These are phyloP conservation scores for Narthecium ossifragum DNA, from an alignment of 106 monocot genomes.

Conservation along the genomic window DNA sequence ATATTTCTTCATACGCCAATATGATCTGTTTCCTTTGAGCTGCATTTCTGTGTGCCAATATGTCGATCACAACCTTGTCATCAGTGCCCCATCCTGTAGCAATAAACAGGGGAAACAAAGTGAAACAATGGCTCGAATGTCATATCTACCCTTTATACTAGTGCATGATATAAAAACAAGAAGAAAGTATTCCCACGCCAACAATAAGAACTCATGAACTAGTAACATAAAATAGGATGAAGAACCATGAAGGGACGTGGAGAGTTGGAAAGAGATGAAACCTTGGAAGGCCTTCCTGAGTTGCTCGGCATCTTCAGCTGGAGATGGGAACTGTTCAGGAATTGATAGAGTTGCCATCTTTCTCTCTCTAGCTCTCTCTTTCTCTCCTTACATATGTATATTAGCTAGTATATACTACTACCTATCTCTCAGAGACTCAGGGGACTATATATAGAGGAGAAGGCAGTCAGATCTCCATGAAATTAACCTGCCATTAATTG, in stretches of 20 bases:
- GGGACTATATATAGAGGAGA: no score
- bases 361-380: conserved; percentile 15
- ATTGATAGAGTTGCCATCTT: conserved; percentile 53
- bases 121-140: no score
- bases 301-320: conserved; percentile 54
- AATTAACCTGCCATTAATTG: no score
- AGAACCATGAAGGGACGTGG: no score
- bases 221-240: no score
- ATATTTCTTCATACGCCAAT: conserved; percentile 59
- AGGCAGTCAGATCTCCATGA: no score
- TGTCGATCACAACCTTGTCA: conserved; percentile 63
- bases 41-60: conserved; percentile 75
- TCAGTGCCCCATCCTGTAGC: conserved; percentile 83
- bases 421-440: no score
- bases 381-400: not conserved
- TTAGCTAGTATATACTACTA: no score
- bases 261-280: conserved; percentile 2
- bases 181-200: no score
- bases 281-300: conserved; percentile 59
- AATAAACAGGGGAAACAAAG: no score
- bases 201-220: not conserved
- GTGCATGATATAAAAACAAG: no score
- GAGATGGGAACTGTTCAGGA: conserved; percentile 39
- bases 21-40: conserved; percentile 60
- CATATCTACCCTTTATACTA: no score